Evolutionary conservation across 768 basidiomycete genomes (phyloP).

Genomic region (Baorangia bicolor): DNA sequence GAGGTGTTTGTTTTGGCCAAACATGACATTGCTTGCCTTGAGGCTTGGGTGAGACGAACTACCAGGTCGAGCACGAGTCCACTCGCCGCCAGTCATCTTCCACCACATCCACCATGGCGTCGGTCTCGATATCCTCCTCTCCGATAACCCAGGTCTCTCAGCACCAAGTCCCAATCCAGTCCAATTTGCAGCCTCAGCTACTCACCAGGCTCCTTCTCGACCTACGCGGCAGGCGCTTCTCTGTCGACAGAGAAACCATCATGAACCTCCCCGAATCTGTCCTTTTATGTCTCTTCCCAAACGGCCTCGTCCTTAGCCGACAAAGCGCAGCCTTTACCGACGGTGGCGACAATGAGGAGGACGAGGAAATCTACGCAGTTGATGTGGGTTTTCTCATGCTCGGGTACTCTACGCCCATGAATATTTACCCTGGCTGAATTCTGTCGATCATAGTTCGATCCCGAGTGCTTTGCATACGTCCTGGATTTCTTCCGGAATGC

Average conservation of each 20-base stretch:
- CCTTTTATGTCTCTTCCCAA: constrained; percentile 93
- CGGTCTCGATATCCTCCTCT: constrained; percentile 46
- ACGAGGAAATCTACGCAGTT: constrained; percentile 92
- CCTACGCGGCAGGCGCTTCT: constrained; percentile 86
- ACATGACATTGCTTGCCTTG: constrained; percentile 29
- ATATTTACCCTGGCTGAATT: background rate
- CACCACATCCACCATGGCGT: constrained; percentile 35
- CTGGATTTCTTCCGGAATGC: constrained; percentile 89
- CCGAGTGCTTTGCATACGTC: constrained; percentile 93
- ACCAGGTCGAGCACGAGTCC: constrained; percentile 14
- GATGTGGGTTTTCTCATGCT: constrained; percentile 65
- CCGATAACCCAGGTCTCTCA: constrained; percentile 59
- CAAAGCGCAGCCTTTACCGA: constrained; percentile 77
- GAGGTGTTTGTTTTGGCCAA: constrained; percentile 32
- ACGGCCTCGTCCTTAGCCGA: constrained; percentile 90
- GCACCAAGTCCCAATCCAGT: constrained; percentile 52
- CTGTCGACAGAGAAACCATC: constrained; percentile 94
- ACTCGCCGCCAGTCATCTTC: constrained; percentile 9
- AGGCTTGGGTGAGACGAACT: constrained; percentile 28
- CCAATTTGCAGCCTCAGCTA: constrained; percentile 80
- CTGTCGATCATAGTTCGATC: constrained; percentile 74
- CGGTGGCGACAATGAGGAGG: constrained; percentile 71
- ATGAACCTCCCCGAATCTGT: constrained; percentile 99
- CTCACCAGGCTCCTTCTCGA: constrained; percentile 89
- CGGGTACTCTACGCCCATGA: background rate